Evolutionary conservation across 1,139 yeast species (phyloP).

Genomic region (Zygosaccharomyces pseudobailii): DNA sequence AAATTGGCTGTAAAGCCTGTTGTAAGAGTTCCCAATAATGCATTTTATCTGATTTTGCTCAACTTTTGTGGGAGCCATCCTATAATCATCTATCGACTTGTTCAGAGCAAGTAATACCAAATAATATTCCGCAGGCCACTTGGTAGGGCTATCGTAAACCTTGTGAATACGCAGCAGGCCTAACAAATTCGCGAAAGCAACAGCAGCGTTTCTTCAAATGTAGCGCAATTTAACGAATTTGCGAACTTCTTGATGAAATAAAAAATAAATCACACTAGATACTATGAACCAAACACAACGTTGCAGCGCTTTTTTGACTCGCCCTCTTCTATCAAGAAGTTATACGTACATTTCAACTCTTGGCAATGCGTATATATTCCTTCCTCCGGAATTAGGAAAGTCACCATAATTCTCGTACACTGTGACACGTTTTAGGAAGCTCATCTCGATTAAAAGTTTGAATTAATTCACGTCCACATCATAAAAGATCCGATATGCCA

Average conservation of each 20-base stretch:
- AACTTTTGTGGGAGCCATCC: slow-evolving; percentile 15
- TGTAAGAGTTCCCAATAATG: slow-evolving; percentile 55
- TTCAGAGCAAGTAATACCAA: neutral
- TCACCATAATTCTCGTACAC: neutral
- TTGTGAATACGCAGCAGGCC: neutral
- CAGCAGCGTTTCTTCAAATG: neutral
- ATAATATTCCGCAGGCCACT: neutral
- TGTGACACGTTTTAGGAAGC: no score
- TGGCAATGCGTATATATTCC: neutral
- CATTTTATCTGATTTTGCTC: slow-evolving; percentile 33
- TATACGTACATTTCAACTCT: neutral
- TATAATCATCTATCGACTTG: neutral
- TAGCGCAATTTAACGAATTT: neutral
- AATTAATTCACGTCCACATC: no score
- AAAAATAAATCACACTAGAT: neutral
- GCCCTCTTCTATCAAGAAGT: neutral
- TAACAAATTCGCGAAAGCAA: neutral
- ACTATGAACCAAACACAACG: neutral
- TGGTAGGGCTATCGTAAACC: neutral
- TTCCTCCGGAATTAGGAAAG: neutral
- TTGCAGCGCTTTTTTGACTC: neutral
- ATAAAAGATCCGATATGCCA: no score
- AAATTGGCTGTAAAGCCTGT: slow-evolving; percentile 53
- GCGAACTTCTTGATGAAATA: neutral
- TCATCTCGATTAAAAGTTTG: neutral